These are phyloP conservation scores for Pyracantha coccinea DNA, from an alignment of 331 rosid genomes.

Conservation along the genomic window DNA sequence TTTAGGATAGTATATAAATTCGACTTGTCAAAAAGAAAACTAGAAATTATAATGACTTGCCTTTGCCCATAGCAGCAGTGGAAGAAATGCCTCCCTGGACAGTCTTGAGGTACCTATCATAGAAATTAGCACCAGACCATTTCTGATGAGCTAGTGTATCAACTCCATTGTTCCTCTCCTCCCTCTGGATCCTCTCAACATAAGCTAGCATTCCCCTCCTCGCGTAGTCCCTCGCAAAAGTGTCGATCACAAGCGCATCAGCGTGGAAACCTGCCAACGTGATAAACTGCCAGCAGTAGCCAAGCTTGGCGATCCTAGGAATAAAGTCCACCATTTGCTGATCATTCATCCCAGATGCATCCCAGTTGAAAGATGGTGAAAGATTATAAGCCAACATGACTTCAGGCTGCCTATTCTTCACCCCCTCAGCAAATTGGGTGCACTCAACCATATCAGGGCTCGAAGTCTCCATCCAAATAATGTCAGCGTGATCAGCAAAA, in stretches of 20 bases:
- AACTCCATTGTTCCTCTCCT: constrained; percentile 83
- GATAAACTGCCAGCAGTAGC: constrained; percentile 90
- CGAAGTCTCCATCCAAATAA: constrained; percentile 90
- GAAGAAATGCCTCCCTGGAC: constrained; percentile 94
- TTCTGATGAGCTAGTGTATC: constrained; percentile 97
- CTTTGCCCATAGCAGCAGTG: constrained; percentile 99
- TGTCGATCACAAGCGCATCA: constrained; percentile 66
- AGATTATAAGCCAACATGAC: constrained; percentile 82
- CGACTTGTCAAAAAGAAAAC: background rate
- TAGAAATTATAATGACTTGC: constrained; percentile 25
- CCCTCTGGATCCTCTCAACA: constrained; percentile 92
- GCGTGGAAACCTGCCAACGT: constrained; percentile 91
- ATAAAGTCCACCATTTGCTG: constrained; percentile 72
- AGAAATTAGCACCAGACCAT: constrained; percentile 96
- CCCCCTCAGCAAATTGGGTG: constrained; percentile 62
- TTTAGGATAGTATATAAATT: background rate
- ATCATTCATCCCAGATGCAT: constrained; percentile 89
- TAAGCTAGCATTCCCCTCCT: constrained; percentile 87
- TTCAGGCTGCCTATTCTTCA: constrained; percentile 46
- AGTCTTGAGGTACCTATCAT: constrained; percentile 90
- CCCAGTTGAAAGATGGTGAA: constrained; percentile 98
- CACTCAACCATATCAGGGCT: constrained; percentile 69
- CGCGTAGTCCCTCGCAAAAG: constrained; percentile 78
- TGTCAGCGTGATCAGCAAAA: constrained; percentile 72
- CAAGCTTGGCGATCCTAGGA: constrained; percentile 71